A percentile compares a stretch with the other conserved stretches of the same genome.
These are phyloP conservation scores for Pichia sorboxylosa DNA, from an alignment of 1,139 yeast species.

Conservation along the genomic window DNA sequence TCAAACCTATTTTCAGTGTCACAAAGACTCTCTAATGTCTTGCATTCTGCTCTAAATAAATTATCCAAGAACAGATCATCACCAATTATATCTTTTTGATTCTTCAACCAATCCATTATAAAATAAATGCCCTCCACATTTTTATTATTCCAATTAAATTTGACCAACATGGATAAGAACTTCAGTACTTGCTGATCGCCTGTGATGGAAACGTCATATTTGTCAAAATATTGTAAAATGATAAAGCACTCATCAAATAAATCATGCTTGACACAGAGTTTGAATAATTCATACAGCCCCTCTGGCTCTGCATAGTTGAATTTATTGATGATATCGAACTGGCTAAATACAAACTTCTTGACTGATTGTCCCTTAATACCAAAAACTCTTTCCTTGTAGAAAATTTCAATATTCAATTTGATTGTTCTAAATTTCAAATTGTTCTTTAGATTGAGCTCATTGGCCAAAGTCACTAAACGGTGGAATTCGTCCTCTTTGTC, in stretches of 20 bases:
- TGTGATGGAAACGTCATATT: conserved; percentile 2
- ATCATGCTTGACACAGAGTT: conserved; percentile 8
- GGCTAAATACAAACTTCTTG: conserved; percentile 4
- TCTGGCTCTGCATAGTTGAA: conserved; percentile 4
- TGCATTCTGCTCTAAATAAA: conserved; percentile 6
- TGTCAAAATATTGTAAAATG: conserved; percentile 4
- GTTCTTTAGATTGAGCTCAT: conserved; percentile 9
- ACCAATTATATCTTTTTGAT: conserved; percentile 10
- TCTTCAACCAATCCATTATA: conserved; percentile 15
- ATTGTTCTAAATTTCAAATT: conserved; percentile 6
- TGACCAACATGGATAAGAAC: conserved; percentile 14
- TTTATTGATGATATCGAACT: conserved; percentile 1
- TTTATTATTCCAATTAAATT: conserved; percentile 11
- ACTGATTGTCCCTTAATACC: conserved; percentile 5
- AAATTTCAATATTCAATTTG: conserved; percentile 12
- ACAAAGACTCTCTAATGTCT: conserved; percentile 1
- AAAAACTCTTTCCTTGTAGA: conserved; percentile 14
- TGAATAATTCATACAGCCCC: conserved; percentile 8
- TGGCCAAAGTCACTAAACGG: conserved; percentile 10
- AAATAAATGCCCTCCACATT: conserved; percentile 12
- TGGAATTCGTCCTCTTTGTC: conserved; percentile 11
- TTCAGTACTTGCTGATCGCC: conserved; percentile 12
- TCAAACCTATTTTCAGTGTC: not conserved
- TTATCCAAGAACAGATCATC: conserved; percentile 13
- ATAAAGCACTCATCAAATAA: conserved; percentile 4